These are phyloP conservation scores for Suillus luteus DNA, from an alignment of 768 basidiomycete species.

Conservation along the genomic window DNA sequence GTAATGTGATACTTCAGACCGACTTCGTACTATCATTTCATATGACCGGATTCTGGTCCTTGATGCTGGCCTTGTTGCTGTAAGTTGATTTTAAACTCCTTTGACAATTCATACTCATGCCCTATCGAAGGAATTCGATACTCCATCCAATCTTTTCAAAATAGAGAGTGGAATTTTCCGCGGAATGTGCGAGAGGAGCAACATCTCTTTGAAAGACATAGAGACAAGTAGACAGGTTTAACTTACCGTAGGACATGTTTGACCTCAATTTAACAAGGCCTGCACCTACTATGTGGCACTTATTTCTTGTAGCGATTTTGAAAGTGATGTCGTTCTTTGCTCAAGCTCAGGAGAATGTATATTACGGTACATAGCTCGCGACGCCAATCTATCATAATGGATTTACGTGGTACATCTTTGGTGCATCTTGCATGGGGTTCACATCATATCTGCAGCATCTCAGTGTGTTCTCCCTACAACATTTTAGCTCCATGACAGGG, in stretches of 20 bases:
- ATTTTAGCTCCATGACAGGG: background rate
- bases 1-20: slow-evolving; percentile 28
- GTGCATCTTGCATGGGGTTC: background rate
- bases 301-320: background rate
- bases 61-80: slow-evolving; percentile 59
- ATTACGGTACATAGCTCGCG: background rate
- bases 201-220: slow-evolving; percentile 52
- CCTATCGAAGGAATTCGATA: slow-evolving; percentile 53
- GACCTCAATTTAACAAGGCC: background rate
- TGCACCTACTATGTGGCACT: background rate
- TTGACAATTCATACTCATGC: background rate
- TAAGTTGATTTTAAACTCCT: slow-evolving; percentile 27
- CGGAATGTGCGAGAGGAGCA: slow-evolving; percentile 59
- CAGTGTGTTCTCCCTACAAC: too few relatives aligned
- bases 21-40: slow-evolving; percentile 52
- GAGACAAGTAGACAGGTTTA: slow-evolving; percentile 9
- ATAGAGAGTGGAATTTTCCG: slow-evolving; percentile 54
- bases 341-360: background rate
- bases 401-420: background rate
- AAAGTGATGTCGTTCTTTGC: background rate
- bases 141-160: slow-evolving; percentile 42
- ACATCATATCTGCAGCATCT: too few relatives aligned
- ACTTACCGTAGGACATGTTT: too few relatives aligned
- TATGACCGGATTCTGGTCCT: slow-evolving; percentile 76
- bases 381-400: background rate